These are phyloP conservation scores for Eucalyptus polybractea DNA, from an alignment of 345 rosid species.

Conservation along the genomic window DNA sequence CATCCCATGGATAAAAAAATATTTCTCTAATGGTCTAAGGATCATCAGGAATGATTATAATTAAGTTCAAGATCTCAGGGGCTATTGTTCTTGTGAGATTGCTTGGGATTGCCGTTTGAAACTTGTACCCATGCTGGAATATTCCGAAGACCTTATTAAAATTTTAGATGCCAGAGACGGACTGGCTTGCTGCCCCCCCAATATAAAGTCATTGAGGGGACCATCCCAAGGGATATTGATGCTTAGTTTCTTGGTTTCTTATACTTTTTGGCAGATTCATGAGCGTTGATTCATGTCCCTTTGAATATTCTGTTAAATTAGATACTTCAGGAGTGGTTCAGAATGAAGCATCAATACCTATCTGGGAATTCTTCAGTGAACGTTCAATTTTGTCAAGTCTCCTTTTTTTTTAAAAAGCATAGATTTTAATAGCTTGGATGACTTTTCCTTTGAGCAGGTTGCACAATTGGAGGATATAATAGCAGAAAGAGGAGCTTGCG, in stretches of 20 bases:
- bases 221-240: not conserved
- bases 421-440: not conserved
- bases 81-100: not conserved
- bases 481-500: constrained; percentile 96
- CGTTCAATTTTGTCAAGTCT: not conserved
- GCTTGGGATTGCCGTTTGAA: not conserved
- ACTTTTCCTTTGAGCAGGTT: constrained; percentile 25
- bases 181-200: not conserved
- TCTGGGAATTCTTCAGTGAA: not conserved
- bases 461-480: constrained; percentile 81
- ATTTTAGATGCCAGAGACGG: not conserved
- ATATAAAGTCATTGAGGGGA: not conserved
- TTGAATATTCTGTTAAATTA: not conserved
- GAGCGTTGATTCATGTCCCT: not conserved
- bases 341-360: not conserved
- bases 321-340: not conserved
- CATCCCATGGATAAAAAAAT: not conserved
- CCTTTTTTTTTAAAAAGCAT: not conserved
- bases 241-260: not conserved
- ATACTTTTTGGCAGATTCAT: not conserved
- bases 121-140: not conserved
- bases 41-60: not conserved
- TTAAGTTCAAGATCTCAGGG: not conserved
- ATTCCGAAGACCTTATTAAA: not conserved
- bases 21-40: not conserved